A percentile compares a stretch with the other conserved stretches of the same genome.
Evolutionary conservation across 1,284 basidiomycete species (phyloP).

Genomic region (Pseudozyma sp.): DNA sequence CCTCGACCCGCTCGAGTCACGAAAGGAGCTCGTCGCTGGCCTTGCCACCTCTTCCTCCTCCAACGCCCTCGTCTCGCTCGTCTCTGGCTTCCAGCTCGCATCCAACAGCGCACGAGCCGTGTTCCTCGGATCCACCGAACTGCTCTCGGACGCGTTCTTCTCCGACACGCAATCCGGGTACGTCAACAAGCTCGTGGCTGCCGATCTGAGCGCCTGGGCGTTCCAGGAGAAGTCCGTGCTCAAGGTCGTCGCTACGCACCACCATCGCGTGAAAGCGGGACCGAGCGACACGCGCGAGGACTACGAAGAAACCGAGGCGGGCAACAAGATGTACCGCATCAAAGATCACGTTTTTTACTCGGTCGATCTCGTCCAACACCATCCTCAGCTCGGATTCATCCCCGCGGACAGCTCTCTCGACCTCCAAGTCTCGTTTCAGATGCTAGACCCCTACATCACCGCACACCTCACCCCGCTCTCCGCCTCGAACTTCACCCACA

Average conservation of each 20-base stretch:
- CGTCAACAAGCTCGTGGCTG: conserved; percentile 79
- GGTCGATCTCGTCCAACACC: conserved; percentile 78
- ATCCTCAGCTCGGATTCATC: conserved; percentile 75
- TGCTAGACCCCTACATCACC: conserved; percentile 81
- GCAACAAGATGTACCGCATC: conserved; percentile 80
- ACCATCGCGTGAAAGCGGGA: conserved; percentile 76
- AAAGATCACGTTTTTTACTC: conserved; percentile 82
- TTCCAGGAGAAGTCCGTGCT: conserved; percentile 89
- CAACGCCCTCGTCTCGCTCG: conserved; percentile 72
- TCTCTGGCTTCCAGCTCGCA: conserved; percentile 87
- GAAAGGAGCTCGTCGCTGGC: conserved; percentile 47
- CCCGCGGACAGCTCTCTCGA: conserved; percentile 80
- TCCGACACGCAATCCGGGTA: conserved; percentile 47
- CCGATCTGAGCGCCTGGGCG: conserved; percentile 85
- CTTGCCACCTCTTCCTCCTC: conserved; percentile 18
- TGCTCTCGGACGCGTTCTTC: conserved; percentile 74
- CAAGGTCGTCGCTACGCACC: conserved; percentile 80
- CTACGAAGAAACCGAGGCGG: conserved; percentile 69
- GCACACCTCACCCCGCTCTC: conserved; percentile 40
- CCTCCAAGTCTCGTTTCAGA: conserved; percentile 93
- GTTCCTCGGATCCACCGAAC: conserved; percentile 83
- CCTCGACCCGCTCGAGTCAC: conserved; percentile 46
- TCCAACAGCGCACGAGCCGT: conserved; percentile 79
- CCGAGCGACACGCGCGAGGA: conserved; percentile 52
- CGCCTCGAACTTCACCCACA: conserved; percentile 9